Evolutionary conservation across 768 basidiomycete species (phyloP), one percentile per base, ranked within the genome.

Genomic region (Tulasnella sp.): DNA sequence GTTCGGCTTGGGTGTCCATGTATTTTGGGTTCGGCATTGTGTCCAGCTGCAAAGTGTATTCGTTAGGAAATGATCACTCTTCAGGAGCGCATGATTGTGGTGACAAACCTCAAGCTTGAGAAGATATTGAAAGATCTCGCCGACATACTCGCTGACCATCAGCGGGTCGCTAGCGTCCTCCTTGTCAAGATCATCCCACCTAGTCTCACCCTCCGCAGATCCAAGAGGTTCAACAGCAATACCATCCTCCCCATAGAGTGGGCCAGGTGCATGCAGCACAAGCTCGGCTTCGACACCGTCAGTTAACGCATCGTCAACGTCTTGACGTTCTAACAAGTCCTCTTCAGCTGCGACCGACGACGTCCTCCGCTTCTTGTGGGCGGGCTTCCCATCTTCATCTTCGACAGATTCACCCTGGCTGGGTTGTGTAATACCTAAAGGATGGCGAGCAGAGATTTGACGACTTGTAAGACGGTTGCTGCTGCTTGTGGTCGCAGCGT

Each of bases 61-160:
- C 42, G 44, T 42, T 47, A 41, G 64, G 27, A 9, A 26, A 43
- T 27, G 34, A 26, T 29, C 29, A 51, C 27, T 15, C 10, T 44
- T 19, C 8, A 26, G 41, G 21, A 29, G 42, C 21, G 11, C n/a
- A 19, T 45, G 19, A 21, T 47, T 27, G 29, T 63, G 42, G 51
- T 29, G 11, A 38, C 76, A 49, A 68, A 93, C 93, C 81, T 97
- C 92, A 61, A 84, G 76, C 62, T 80, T 73, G 69, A 85, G 88
- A 74, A 97, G 79, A 73, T 99, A 98, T 59, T 86, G 75, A 74
- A 93, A 94, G 63, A 98, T 93, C 61, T 98, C 96, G 24, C 76
- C 76, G 52, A 96, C 94, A 68, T 99, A 99, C 72, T 97, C 91
- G 73, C 85, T 86, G 64, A 96, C 94, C 94, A 97, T 97, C 62